Conservation (phyloP, 306 rosid species). For the Ceratonia siliqua region DNA sequence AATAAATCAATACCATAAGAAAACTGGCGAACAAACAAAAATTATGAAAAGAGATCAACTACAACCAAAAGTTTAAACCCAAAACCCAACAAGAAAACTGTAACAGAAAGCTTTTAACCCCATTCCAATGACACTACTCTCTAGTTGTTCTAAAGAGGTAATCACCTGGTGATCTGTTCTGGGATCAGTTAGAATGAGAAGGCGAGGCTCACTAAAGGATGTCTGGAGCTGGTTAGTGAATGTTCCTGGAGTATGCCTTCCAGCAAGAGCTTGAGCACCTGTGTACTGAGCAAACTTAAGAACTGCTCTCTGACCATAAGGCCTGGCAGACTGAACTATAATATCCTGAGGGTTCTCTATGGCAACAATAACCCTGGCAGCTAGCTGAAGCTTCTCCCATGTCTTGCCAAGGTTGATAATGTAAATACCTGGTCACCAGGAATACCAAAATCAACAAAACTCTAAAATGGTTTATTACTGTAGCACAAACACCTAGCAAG, state of each 20-base stretch:
- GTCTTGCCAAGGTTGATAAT: constrained; percentile 63
- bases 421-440: constrained; percentile 48
- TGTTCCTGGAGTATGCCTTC: constrained; percentile 64
- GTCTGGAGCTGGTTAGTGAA: constrained; percentile 71
- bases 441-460: not conserved
- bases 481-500: not conserved
- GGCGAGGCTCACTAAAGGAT: constrained; percentile 64
- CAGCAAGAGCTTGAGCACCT: constrained; percentile 60
- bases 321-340: constrained; percentile 56
- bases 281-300: constrained; percentile 64
- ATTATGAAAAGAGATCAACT: not conserved
- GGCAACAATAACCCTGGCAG: constrained; percentile 64
- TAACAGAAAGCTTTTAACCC: not conserved
- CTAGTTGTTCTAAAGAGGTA: not conserved
- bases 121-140: not conserved
- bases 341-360: constrained; percentile 67
- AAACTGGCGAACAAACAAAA: not conserved
- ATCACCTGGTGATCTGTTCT: constrained; percentile 70
- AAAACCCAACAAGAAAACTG: not conserved
- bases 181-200: constrained; percentile 67
- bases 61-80: not conserved
- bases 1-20: not conserved
- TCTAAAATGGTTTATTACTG: not conserved
- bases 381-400: constrained; percentile 61
- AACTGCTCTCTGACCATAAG: constrained; percentile 64